Evolutionary conservation across 2,329 filamentous ascomycete genomes (phyloP).

Genomic region (Lojkania enalia): DNA sequence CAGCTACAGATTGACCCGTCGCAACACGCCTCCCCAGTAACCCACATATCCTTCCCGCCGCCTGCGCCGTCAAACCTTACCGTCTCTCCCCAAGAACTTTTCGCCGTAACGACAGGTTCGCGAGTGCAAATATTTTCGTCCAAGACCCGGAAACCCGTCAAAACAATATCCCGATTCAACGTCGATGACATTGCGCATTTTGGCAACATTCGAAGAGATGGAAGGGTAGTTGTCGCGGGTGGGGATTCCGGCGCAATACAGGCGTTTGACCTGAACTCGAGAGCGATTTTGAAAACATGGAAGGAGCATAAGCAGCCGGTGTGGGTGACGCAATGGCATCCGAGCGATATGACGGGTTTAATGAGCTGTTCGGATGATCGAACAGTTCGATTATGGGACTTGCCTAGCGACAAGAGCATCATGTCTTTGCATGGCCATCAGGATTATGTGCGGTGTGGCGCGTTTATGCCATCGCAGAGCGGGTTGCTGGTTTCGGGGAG

Average conservation of each 20-base stretch:
- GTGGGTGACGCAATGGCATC: constrained; percentile 91
- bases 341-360: constrained; percentile 79
- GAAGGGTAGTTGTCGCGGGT: constrained; percentile 84
- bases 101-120: constrained; percentile 92
- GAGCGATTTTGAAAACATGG: constrained; percentile 95
- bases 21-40: constrained; percentile 85
- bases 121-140: constrained; percentile 93
- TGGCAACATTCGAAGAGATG: constrained; percentile 86
- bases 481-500: constrained; percentile 82
- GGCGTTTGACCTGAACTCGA: constrained; percentile 87
- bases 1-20: constrained; percentile 82
- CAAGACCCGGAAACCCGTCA: constrained; percentile 86
- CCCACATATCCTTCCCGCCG: constrained; percentile 77
- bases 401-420: constrained; percentile 76
- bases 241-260: constrained; percentile 92
- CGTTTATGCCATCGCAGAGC: constrained; percentile 76
- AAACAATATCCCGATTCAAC: constrained; percentile 87
- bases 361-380: constrained; percentile 92
- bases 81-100: constrained; percentile 62
- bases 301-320: constrained; percentile 91
- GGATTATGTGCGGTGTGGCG: constrained; percentile 88
- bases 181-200: constrained; percentile 82
- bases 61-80: constrained; percentile 44
- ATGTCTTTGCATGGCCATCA: constrained; percentile 82
- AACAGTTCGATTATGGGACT: constrained; percentile 91